Evolutionary conservation across 1,284 basidiomycete genomes (phyloP).

Genomic region (Stereum hirsutum): DNA sequence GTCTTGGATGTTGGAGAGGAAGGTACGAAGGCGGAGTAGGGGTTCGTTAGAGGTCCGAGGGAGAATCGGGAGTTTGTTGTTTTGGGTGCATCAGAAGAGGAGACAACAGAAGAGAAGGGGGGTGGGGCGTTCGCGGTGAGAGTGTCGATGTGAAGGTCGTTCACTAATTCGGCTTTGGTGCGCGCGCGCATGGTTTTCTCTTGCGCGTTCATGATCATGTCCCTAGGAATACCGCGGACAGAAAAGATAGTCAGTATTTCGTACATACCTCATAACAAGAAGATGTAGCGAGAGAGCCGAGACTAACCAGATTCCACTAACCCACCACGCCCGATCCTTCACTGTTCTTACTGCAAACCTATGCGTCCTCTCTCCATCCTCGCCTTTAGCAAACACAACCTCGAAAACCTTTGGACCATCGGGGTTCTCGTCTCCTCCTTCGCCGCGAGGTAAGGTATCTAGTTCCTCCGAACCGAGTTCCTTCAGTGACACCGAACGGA

Average conservation of each 20-base stretch:
- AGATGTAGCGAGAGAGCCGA: too few species aligned
- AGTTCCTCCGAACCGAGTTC: slow-evolving; percentile 35
- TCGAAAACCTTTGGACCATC: slow-evolving; percentile 51
- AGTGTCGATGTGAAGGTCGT: slow-evolving; percentile 6
- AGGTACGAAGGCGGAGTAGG: too few species aligned
- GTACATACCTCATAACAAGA: too few species aligned
- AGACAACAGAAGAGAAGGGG: neutral
- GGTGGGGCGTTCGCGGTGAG: neutral
- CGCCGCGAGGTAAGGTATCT: slow-evolving; percentile 27
- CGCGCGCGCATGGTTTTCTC: slow-evolving; percentile 14
- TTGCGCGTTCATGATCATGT: slow-evolving; percentile 40
- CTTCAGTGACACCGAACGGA: slow-evolving; percentile 40
- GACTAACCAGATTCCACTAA: slow-evolving; percentile 62
- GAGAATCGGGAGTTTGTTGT: too few species aligned
- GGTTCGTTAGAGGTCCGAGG: too few species aligned
- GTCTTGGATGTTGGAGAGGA: too few species aligned
- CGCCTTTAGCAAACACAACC: too few species aligned
- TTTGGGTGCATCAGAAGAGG: neutral
- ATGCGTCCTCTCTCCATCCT: slow-evolving; percentile 38
- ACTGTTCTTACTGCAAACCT: slow-evolving; percentile 52
- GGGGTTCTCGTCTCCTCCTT: slow-evolving; percentile 24
- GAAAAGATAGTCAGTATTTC: too few species aligned
- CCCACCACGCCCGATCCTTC: slow-evolving; percentile 60
- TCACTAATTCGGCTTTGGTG: slow-evolving; percentile 8
- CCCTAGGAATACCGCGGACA: slow-evolving; percentile 31